Conservation (phyloP, 1,139 yeast species). For the Debaryomyces robertsiae region DNA sequence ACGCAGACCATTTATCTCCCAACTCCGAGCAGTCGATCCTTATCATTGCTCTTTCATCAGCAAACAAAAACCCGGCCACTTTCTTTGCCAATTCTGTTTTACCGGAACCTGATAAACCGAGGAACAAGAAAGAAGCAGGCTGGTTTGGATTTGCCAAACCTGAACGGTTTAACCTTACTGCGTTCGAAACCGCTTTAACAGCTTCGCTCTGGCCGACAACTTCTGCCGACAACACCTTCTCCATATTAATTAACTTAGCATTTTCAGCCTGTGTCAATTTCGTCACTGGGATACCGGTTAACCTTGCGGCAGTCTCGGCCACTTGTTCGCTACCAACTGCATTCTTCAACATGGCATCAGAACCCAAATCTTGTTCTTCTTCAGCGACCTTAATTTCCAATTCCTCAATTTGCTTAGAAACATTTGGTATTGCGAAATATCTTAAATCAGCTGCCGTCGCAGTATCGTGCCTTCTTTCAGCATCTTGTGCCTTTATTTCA, state of each 20-base stretch:
- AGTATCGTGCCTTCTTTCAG: slow-evolving; percentile 95
- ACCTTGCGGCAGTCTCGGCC: slow-evolving; percentile 94
- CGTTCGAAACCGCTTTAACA: slow-evolving; percentile 93
- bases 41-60: slow-evolving; percentile 94
- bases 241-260: slow-evolving; percentile 91
- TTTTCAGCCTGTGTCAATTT: slow-evolving; percentile 96
- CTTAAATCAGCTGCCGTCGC: slow-evolving; percentile 94
- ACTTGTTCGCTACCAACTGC: slow-evolving; percentile 93
- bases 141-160: slow-evolving; percentile 95
- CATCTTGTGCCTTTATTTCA: slow-evolving; percentile 90
- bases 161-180: slow-evolving; percentile 90
- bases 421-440: slow-evolving; percentile 95
- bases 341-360: slow-evolving; percentile 73
- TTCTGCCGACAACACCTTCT: slow-evolving; percentile 71
- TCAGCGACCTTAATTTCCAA: slow-evolving; percentile 78
- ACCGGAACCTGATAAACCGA: slow-evolving; percentile 97
- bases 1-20: slow-evolving; percentile 92
- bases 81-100: slow-evolving; percentile 97
- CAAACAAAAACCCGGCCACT: slow-evolving; percentile 91
- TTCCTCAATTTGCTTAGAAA: slow-evolving; percentile 71
- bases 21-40: slow-evolving; percentile 97
- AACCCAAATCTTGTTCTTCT: slow-evolving; percentile 60
- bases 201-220: slow-evolving; percentile 98
- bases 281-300: slow-evolving; percentile 98
- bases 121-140: slow-evolving; percentile 92